phyloP scores from a whole-genome alignment of 2,329 filamentous ascomycete genomes.

The Neurospora sp. region DNA sequence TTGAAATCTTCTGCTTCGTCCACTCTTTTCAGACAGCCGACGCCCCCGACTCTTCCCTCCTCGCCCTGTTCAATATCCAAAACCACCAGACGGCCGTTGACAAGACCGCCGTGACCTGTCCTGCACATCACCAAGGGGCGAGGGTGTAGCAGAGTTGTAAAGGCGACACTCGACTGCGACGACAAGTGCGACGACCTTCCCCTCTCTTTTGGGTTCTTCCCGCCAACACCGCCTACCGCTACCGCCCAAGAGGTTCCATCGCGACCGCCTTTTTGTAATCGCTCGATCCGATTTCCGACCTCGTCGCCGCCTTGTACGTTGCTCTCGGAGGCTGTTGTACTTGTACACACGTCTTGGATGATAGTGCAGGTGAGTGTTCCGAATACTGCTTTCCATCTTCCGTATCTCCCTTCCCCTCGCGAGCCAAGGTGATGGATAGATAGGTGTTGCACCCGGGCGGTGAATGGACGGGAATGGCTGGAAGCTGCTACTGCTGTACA shows the following conservation, averaged over 20 bases:
- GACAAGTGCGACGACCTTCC: neutral
- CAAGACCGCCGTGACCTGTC: neutral
- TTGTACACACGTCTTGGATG: neutral
- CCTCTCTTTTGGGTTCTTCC: neutral
- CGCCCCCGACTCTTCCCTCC: neutral
- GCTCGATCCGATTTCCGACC: neutral
- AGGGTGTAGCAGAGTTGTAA: neutral
- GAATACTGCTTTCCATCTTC: neutral
- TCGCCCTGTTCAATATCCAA: neutral
- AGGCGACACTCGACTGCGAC: neutral
- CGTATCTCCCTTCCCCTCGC: neutral
- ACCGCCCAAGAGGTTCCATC: neutral
- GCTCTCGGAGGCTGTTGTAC: neutral
- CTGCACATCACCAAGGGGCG: neutral
- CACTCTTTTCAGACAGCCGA: neutral
- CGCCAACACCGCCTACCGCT: neutral
- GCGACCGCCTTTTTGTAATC: neutral
- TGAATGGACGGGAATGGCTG: neutral
- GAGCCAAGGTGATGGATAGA: neutral
- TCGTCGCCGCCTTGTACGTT: neutral
- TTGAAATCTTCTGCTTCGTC: neutral
- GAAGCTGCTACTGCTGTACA: neutral
- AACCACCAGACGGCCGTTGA: neutral
- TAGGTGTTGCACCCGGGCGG: neutral
- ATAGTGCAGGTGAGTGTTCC: neutral